phyloP scores from a whole-genome alignment of 352 stramenopile genomes.

The Thraustochytrium striatum region DNA sequence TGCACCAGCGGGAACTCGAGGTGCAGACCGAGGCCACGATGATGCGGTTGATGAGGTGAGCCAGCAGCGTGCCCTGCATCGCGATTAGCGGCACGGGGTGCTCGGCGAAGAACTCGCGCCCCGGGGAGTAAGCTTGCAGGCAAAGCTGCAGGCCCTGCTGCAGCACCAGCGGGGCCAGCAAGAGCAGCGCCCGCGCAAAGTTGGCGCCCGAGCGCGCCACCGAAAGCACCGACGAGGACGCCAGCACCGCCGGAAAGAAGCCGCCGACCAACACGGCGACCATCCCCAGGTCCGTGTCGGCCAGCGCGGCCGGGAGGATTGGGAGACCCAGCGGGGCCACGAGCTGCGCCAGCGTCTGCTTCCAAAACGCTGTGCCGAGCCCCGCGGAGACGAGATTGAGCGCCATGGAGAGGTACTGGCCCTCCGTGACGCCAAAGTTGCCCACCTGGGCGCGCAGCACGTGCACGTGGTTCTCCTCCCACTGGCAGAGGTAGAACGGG shows the following conservation, averaged over 20 bases:
- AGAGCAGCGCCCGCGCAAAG: slow-evolving; percentile 28
- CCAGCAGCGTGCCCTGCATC: slow-evolving; percentile 26
- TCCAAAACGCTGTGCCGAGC: slow-evolving; percentile 50
- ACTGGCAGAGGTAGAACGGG: slow-evolving; percentile 57
- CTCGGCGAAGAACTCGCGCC: neutral
- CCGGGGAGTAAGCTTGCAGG: neutral
- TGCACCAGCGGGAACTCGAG: slow-evolving; percentile 34
- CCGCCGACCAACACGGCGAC: slow-evolving; percentile 26
- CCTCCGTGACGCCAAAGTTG: slow-evolving; percentile 56
- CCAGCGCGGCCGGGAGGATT: neutral
- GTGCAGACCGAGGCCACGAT: slow-evolving; percentile 45
- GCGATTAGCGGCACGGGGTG: slow-evolving; percentile 41
- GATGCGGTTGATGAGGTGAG: slow-evolving; percentile 46
- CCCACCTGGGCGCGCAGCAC: slow-evolving; percentile 56
- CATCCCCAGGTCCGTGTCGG: neutral
- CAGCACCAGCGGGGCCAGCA: slow-evolving; percentile 8
- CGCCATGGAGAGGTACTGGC: slow-evolving; percentile 54
- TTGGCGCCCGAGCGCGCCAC: slow-evolving; percentile 3
- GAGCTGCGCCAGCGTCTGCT: neutral
- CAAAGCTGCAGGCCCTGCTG: slow-evolving; percentile 20
- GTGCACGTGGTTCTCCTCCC: slow-evolving; percentile 59
- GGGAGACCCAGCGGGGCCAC: neutral
- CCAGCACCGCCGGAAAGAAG: slow-evolving; percentile 41
- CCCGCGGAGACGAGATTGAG: slow-evolving; percentile 51
- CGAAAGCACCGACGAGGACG: neutral